These are phyloP conservation scores for Dactylonectria estremocensis DNA, from an alignment of 2,329 filamentous ascomycete genomes.

Conservation along the genomic window DNA sequence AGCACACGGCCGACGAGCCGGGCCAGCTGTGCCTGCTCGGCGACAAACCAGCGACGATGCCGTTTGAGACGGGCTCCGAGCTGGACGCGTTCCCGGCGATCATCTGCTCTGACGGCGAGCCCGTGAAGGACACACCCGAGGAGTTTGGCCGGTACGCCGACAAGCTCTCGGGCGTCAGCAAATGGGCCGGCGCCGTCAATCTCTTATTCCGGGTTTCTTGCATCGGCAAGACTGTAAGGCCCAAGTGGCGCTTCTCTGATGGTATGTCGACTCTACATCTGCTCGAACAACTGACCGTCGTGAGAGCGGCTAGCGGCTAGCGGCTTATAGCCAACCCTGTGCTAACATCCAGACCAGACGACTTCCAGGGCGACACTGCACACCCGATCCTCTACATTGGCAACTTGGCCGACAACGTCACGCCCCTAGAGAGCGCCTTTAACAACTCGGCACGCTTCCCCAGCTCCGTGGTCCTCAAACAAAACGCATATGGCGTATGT, in stretches of 20 bases:
- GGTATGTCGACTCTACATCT: conserved; percentile 40
- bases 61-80: conserved; percentile 44
- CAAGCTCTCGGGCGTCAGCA: conserved; percentile 55
- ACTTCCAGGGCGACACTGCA: conserved; percentile 55
- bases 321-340: too few species aligned
- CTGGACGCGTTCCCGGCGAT: conserved; percentile 62
- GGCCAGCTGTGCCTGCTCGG: conserved; percentile 42
- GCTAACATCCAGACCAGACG: conserved; percentile 37
- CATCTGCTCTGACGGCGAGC: conserved; percentile 61
- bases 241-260: conserved; percentile 57
- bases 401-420: conserved; percentile 64
- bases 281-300: not conserved
- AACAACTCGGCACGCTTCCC: conserved; percentile 62
- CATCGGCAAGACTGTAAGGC: conserved; percentile 54
- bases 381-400: conserved; percentile 64
- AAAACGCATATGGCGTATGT: conserved; percentile 67
- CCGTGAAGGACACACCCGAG: conserved; percentile 50
- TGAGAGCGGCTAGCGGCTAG: too few species aligned
- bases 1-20: conserved; percentile 26
- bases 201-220: conserved; percentile 58
- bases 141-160: conserved; percentile 55
- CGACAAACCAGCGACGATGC: conserved; percentile 49
- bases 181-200: conserved; percentile 61
- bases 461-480: conserved; percentile 62
- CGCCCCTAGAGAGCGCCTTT: conserved; percentile 62